Percentiles rank a stretch among this genome's conserved stretches.
phyloP scores from a whole-genome alignment of 2,329 filamentous ascomycete species.

The Ophiostoma populinum region DNA sequence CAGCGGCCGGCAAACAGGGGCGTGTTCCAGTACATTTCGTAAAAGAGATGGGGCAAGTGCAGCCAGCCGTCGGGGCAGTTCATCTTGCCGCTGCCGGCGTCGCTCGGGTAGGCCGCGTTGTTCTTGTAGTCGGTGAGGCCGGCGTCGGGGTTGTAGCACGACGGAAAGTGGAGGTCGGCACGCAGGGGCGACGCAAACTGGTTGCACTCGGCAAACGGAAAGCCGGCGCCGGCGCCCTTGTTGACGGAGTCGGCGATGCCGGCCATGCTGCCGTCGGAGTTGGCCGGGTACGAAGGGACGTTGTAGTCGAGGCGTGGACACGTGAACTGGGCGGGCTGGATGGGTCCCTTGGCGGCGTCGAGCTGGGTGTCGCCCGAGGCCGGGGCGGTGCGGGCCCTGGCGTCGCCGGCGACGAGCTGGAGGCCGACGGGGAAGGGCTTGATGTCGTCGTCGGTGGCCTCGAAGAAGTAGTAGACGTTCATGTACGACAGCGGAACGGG shows the following conservation, averaged over 20 bases:
- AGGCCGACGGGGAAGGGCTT: conserved; percentile 53
- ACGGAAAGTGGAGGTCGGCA: conserved; percentile 54
- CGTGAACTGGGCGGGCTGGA: conserved; percentile 40
- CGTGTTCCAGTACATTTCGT: conserved; percentile 44
- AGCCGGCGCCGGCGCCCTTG: conserved; percentile 40
- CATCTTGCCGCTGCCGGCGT: conserved; percentile 24
- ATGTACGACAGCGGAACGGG: conserved; percentile 54
- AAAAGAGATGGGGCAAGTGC: conserved; percentile 40
- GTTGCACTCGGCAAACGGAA: conserved; percentile 55
- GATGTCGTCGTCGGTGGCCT: conserved; percentile 45
- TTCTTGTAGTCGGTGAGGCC: conserved; percentile 41
- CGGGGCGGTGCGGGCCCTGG: conserved; percentile 39
- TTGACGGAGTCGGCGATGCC: conserved; percentile 38
- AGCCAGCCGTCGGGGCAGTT: conserved; percentile 38
- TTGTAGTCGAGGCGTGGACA: conserved; percentile 36
- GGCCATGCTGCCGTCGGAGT: conserved; percentile 35
- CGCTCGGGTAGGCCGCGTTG: conserved; percentile 49
- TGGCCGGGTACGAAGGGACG: conserved; percentile 32
- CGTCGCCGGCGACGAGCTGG: conserved; percentile 52
- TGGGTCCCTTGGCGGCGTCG: conserved; percentile 31
- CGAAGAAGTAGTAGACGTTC: conserved; percentile 64
- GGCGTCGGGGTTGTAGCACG: conserved; percentile 51
- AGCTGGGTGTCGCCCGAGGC: conserved; percentile 29
- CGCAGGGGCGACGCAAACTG: conserved; percentile 42
- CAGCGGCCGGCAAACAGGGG: conserved; percentile 33